phyloP scores from a whole-genome alignment of 805 yeast genomes.

The Candida anglica region DNA sequence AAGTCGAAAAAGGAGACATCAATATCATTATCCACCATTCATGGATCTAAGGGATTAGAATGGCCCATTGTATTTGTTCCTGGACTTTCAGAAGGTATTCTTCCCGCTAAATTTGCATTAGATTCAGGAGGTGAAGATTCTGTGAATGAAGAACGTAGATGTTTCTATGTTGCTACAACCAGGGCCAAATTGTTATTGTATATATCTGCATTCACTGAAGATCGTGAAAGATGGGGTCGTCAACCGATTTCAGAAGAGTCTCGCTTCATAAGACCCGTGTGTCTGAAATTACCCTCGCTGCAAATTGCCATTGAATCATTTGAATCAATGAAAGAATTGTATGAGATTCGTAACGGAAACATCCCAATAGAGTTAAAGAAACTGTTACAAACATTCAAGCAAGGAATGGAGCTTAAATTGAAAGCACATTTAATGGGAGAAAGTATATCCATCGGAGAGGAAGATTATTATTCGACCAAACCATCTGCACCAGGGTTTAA shows the following conservation, averaged over 20 bases:
- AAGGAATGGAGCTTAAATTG: too few relatives aligned
- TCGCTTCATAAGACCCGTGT: constrained; percentile 1
- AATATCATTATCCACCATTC: constrained; percentile 70
- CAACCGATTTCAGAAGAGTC: constrained; percentile 1
- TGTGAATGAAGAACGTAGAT: constrained; percentile 74
- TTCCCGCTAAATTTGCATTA: constrained; percentile 58
- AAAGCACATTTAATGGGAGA: too few relatives aligned
- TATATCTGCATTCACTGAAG: constrained; percentile 29
- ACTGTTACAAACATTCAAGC: too few relatives aligned
- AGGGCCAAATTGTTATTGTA: constrained; percentile 65
- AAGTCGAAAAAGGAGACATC: constrained; percentile 4
- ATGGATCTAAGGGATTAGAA: constrained; percentile 90
- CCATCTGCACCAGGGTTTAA: too few relatives aligned
- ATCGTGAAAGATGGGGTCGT: constrained; percentile 3
- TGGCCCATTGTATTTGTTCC: constrained; percentile 93
- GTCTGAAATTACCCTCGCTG: neutral
- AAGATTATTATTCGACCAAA: too few relatives aligned
- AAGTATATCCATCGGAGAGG: too few relatives aligned
- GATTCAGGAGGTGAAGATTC: constrained; percentile 22
- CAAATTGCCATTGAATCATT: neutral
- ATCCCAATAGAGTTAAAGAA: too few relatives aligned
- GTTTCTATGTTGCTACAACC: constrained; percentile 85
- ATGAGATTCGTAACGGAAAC: constrained; percentile 5
- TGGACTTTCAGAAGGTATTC: constrained; percentile 58
- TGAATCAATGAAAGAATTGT: constrained; percentile 1